Base-by-base conservation (phyloP, 495 filamentous ascomycete genomes). In the Pyronema omphalodes region DNA sequence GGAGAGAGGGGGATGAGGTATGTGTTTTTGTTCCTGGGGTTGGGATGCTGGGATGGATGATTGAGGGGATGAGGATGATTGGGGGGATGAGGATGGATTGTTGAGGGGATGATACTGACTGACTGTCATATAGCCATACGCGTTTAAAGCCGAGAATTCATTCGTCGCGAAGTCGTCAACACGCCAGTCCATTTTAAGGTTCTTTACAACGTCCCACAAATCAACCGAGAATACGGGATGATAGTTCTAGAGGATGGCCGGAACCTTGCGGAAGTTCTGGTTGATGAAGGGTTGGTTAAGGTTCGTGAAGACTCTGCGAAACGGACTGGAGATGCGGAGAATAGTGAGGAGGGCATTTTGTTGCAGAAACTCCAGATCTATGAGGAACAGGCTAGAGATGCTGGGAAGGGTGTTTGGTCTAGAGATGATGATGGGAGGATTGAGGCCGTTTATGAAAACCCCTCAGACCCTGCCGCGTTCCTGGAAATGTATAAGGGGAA, bases 61-160 rank as follows among this genome's bases (percentile, higher is more conserved):
- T n/a, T n/a, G n/a, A n/a, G n/a, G n/a, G n/a, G n/a, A n/a, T n/a
- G n/a, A n/a, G n/a, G n/a, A n/a, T n/a, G n/a, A n/a, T n/a, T n/a
- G n/a, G n/a, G n/a, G n/a, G n/a, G n/a, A n/a, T n/a, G n/a, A n/a
- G n/a, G n/a, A n/a, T n/a, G n/a, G n/a, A n/a, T n/a, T n/a, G n/a
- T n/a, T n/a, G n/a, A n/a, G n/a, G n/a, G n/a, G n/a, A n/a, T n/a
- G n/a, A n/a, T n/a, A n/a, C n/a, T n/a, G n/a, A n/a, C n/a, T n/a
- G n/a, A n/a, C n/a, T n/a, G n/a, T n/a, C n/a, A n/a, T n/a, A 45
- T 54, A 83, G 77, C 77, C 82, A 15, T 88, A 79, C 59, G 88
- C 82, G 39, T 96, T 94, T 67, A 81, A 88, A 68, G 93, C 93
- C 84, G 93, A 52, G 91, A 99, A 65, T 89, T 82, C 65, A 76